These are phyloP conservation scores for Nosema muscidifuracis DNA, from an alignment of 371 early-diverging fungal species.

Conservation along the genomic window DNA sequence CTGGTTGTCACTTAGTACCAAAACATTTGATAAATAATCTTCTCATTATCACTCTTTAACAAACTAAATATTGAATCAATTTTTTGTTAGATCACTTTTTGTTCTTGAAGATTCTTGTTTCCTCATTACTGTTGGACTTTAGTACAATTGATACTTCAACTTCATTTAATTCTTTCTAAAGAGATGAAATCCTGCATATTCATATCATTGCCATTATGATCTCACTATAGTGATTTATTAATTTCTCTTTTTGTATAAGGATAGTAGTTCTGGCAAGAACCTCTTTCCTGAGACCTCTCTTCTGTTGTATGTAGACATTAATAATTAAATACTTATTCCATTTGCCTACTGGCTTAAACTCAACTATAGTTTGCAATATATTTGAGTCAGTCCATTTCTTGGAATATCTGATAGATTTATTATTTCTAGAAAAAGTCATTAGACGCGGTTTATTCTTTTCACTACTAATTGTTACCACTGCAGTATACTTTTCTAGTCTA, in stretches of 20 bases:
- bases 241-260: not conserved
- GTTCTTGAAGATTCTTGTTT: not conserved
- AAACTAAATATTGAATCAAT: not conserved
- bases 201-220: not conserved
- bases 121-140: not conserved
- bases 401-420: not conserved
- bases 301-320: not conserved
- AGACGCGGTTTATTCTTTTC: not conserved
- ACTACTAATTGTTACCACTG: not conserved
- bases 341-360: not conserved
- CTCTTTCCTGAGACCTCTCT: not conserved
- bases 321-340: conserved; percentile 3
- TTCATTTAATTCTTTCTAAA: not conserved
- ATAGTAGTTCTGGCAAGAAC: not conserved
- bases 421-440: not conserved
- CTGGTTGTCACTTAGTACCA: not conserved
- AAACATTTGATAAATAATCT: not conserved
- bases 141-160: not conserved
- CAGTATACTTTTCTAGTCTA: not conserved
- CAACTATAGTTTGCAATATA: conserved; percentile 5
- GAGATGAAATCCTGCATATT: not conserved
- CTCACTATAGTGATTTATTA: not conserved
- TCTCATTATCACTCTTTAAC: not conserved
- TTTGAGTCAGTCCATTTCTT: conserved; percentile 1
- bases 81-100: not conserved